Percentiles rank a stretch among this genome's conserved stretches.
These are phyloP conservation scores for Glycine soja DNA, from an alignment of 306 rosid species.

Conservation along the genomic window DNA sequence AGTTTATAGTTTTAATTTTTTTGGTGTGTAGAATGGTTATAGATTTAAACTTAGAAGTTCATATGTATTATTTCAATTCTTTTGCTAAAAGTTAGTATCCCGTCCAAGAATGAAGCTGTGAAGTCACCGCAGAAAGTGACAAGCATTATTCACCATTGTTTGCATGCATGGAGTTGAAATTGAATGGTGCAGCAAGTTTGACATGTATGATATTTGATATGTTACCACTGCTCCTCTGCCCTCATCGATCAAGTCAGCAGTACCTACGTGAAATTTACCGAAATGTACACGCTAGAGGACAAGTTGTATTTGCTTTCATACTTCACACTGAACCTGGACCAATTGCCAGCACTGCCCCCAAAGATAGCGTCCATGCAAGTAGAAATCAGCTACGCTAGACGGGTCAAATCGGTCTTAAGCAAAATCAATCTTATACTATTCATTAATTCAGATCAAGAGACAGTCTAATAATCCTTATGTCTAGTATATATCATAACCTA, in stretches of 20 bases:
- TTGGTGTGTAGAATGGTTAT: too few relatives aligned
- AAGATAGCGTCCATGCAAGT: conserved; percentile 8
- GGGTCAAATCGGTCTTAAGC: neutral
- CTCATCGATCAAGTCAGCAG: neutral
- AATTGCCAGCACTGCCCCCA: conserved; percentile 28
- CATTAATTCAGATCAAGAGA: neutral
- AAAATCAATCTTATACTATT: neutral
- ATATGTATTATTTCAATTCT: too few relatives aligned
- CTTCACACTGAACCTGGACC: conserved; percentile 34
- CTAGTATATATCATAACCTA: too few relatives aligned
- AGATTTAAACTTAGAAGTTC: too few relatives aligned
- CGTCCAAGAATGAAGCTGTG: too few relatives aligned
- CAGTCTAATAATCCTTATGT: neutral
- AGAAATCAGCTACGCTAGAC: neutral
- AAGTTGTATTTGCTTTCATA: conserved; percentile 12
- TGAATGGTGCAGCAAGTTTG: neutral
- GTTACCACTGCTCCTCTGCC: neutral
- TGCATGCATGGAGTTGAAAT: neutral
- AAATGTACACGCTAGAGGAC: neutral
- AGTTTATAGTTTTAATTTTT: too few relatives aligned
- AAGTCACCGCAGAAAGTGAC: too few relatives aligned
- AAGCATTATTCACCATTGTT: neutral
- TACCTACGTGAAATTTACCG: neutral
- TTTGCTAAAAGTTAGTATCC: too few relatives aligned
- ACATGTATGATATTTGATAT: neutral